phyloP scores from a whole-genome alignment of 495 filamentous ascomycete genomes.

The Entonaema liquescens region DNA sequence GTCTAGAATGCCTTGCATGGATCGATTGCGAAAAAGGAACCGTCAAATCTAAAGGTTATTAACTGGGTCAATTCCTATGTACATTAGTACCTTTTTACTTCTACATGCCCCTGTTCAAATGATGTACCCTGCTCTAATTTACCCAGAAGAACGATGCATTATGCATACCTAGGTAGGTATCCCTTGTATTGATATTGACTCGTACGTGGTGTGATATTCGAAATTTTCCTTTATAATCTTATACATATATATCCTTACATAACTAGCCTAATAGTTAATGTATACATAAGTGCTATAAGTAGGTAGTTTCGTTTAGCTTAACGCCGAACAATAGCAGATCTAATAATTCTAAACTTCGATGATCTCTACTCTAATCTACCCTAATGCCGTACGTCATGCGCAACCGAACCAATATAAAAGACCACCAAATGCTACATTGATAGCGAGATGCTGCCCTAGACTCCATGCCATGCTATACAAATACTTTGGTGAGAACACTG shows the following conservation, averaged over 20 bases:
- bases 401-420: conserved; percentile 63
- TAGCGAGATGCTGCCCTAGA: conserved; percentile 76
- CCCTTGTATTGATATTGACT: neutral
- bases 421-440: conserved; percentile 69
- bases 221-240: neutral
- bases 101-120: neutral
- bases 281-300: neutral
- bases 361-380: neutral
- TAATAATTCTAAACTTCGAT: neutral
- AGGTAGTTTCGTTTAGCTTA: neutral
- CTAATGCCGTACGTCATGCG: conserved; percentile 13
- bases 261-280: too few species aligned
- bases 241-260: too few species aligned
- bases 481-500: conserved; percentile 97
- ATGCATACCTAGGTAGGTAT: neutral
- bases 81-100: neutral
- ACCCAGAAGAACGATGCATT: conserved; percentile 9
- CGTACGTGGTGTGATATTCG: neutral
- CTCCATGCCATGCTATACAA: conserved; percentile 91
- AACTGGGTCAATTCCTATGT: conserved; percentile 6
- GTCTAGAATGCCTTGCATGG: conserved; percentile 4
- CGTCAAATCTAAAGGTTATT: conserved; percentile 20
- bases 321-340: neutral
- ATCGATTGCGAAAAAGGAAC: conserved; percentile 6
- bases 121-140: neutral